Conservation (phyloP, 352 stramenopile species). For the Blastocystis sp. region DNA sequence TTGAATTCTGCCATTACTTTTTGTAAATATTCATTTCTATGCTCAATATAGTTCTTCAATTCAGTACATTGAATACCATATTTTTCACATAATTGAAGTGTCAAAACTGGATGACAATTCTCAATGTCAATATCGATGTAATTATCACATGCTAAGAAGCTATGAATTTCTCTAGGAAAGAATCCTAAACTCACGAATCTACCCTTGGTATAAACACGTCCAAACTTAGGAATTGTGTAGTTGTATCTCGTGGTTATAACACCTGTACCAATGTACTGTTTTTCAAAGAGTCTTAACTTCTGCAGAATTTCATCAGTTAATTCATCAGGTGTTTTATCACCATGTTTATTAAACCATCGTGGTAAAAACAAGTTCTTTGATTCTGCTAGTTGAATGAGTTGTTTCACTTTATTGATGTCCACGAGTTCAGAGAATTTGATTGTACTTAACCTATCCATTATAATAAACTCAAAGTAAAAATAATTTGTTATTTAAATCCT, state of each 20-base stretch:
- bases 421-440: too few species aligned
- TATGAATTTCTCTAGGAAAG: constrained; percentile 23
- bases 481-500: too few species aligned
- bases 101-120: constrained; percentile 8
- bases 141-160: not conserved
- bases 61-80: not conserved
- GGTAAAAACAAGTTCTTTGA: too few species aligned
- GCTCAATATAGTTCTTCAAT: not conserved
- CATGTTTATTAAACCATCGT: too few species aligned
- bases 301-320: too few species aligned
- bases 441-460: too few species aligned
- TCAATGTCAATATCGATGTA: constrained; percentile 29
- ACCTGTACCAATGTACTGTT: too few species aligned
- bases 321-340: too few species aligned
- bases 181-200: not conserved
- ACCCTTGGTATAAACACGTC: not conserved
- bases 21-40: not conserved
- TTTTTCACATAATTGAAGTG: not conserved
- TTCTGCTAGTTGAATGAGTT: too few species aligned
- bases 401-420: too few species aligned
- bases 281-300: too few species aligned
- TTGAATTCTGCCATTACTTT: not conserved
- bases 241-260: not conserved
- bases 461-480: too few species aligned
- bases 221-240: not conserved